Evolutionary conservation across 1,139 yeast genomes (phyloP).

Genomic region (Casaregolazyma suthepensis): DNA sequence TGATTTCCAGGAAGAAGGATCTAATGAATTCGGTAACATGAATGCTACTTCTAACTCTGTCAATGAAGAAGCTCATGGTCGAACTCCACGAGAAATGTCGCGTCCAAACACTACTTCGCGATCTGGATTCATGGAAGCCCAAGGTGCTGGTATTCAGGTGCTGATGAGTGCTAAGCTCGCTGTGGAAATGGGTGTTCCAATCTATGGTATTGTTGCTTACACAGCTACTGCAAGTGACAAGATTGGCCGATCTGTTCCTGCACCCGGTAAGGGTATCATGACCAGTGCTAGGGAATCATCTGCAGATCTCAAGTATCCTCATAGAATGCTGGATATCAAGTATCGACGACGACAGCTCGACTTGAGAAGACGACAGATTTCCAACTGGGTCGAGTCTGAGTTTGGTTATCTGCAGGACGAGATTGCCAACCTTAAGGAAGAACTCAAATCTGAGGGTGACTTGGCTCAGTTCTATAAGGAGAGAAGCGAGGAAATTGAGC

Average conservation of each 20-base stretch:
- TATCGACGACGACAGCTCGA: slow-evolving; percentile 92
- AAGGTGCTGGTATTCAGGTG: slow-evolving; percentile 98
- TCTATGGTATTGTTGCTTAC: slow-evolving; percentile 89
- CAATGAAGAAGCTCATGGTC: slow-evolving; percentile 87
- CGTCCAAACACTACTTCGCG: slow-evolving; percentile 96
- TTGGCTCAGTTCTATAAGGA: slow-evolving; percentile 55
- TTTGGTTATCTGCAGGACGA: slow-evolving; percentile 65
- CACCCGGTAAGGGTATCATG: slow-evolving; percentile 99
- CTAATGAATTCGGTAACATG: slow-evolving; percentile 97
- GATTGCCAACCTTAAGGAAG: slow-evolving; percentile 50
- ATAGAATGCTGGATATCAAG: slow-evolving; percentile 79
- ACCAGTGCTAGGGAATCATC: slow-evolving; percentile 96
- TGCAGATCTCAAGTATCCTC: slow-evolving; percentile 72
- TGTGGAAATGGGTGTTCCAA: slow-evolving; percentile 96
- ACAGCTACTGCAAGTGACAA: slow-evolving; percentile 96
- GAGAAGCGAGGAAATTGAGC: slow-evolving; percentile 79
- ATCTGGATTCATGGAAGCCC: slow-evolving; percentile 98
- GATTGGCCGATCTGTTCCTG: slow-evolving; percentile 98
- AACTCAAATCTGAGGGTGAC: slow-evolving; percentile 31
- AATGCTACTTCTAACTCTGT: slow-evolving; percentile 90
- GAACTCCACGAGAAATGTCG: slow-evolving; percentile 98
- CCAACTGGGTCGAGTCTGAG: slow-evolving; percentile 81
- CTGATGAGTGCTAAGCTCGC: slow-evolving; percentile 95
- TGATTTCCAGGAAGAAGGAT: slow-evolving; percentile 99
- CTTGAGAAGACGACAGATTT: slow-evolving; percentile 70